Percentiles rank a stretch among this genome's conserved stretches.
Evolutionary conservation across 2,329 filamentous ascomycete species (phyloP).

Genomic region (Fusarium pseudonygamai): DNA sequence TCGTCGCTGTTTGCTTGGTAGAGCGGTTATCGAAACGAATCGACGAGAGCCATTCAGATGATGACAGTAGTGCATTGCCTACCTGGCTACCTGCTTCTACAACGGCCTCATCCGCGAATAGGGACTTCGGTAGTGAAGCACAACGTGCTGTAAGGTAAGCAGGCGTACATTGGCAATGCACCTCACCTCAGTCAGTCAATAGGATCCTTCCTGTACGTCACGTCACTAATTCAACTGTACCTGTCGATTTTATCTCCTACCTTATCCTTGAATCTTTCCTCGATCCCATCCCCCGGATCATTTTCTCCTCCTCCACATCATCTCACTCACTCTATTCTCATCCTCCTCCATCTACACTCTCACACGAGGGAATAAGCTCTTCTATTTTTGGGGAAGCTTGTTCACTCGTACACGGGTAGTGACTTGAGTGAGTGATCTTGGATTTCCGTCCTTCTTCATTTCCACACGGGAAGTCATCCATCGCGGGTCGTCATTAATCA

Average conservation of each 20-base stretch:
- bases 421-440: not conserved
- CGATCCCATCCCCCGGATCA: constrained; percentile 4
- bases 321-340: not conserved
- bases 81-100: not conserved
- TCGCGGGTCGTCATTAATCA: constrained; percentile 18
- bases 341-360: not conserved
- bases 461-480: constrained; percentile 18
- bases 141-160: not conserved
- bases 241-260: constrained; percentile 12
- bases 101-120: not conserved
- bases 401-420: not conserved
- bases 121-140: not conserved
- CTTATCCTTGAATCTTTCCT: constrained; percentile 7
- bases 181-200: constrained; percentile 1
- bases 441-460: constrained; percentile 9
- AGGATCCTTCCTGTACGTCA: constrained; percentile 20
- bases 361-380: not conserved
- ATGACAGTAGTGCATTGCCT: not conserved
- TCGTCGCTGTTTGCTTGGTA: constrained; percentile 1
- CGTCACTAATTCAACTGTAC: constrained; percentile 21
- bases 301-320: constrained; percentile 23
- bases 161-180: not conserved
- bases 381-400: constrained; percentile 4
- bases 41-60: not conserved
- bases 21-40: not conserved